Base-by-base conservation (phyloP, 306 rosid genomes). In the Canavalia gladiata region DNA sequence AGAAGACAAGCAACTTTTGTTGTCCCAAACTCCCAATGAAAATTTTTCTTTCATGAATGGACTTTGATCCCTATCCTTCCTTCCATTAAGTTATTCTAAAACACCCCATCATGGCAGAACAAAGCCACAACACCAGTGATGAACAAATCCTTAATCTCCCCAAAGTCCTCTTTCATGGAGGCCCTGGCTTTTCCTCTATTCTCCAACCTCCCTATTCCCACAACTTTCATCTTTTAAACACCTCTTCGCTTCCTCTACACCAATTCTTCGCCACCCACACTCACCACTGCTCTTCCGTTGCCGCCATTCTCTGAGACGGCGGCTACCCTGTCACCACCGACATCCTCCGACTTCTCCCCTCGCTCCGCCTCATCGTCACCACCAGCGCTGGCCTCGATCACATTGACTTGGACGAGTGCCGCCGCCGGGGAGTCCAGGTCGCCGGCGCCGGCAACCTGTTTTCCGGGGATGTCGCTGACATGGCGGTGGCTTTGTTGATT, bases 401-500 rank as follows among this genome's bases (percentile, higher is more conserved):
- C 12, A 72, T 90, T 6, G 91, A 90, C 65, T 41, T 84, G 55
- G 1, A 10, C 0, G 90, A 84, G 77, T 90, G 90, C n/a, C 70
- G 75, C 57, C 79, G 75, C 29, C 63, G 70, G 0, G 82, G 82
- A 12, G 28, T 84, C 2, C 10, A 43, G 28, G 84, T 90, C 5
- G 90, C 89, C 54, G 58, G 46, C n/a, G 84, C 88, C 0, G 80
- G 86, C 4, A 76, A 55, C 63, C 1, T 77, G 2, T 89, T 49
- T 37, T 82, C 91, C 0, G 87, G 79, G 29, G 91, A 90, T 37
- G 94, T 83, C 1, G 92, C 92, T 0, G 91, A 90, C 50, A 8
- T 79, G 74, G 91, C 90, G 0, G 83, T 90, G 2, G 94, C 84
- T 4, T 74, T 92, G 82, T 43, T 88, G 39, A 73, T 90, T 12